Evolutionary conservation across 257 asterid species (phyloP), one percentile per base, ranked within the genome.

Genomic region (Jacaranda copaia): DNA sequence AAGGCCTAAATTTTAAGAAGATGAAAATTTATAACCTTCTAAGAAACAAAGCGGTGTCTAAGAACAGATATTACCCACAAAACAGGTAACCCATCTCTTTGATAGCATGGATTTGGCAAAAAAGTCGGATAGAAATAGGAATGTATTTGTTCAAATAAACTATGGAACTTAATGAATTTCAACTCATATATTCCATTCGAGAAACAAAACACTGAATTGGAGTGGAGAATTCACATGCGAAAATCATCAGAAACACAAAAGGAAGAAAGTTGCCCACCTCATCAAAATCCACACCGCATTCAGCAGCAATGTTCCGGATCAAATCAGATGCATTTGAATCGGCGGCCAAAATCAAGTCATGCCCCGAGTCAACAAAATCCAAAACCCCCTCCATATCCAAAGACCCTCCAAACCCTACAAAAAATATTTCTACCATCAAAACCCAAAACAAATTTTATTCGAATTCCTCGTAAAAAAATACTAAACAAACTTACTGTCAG

Each of bases 341-440:
- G 3, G 92, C 97, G 7, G 97, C 91, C 85, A 92, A 74, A 79
- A 92, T 86, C 89, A 90, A 80, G 80, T 92, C 97, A 83, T 81
- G 93, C 12, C 97, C 97, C 0, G 97, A 90, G 84, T 92, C 96
- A 84, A 90, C 92, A 73, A 92, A 92, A 72, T 89, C 92, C 87
- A 92, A 66, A 70, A 92, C 85, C 49, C 89, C 93, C 80, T 89
- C 89, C 84, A 86, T 70, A 81, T 89, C 93, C 89, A 92, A 87
- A 35, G 94, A 83, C 67, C 97, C 97, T 66, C 97, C 96, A 76
- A 90, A 84, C 78, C 91, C 97, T 90, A 59, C 25, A 76, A 59
- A 70, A 32, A 75, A 56, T 57, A 25, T 42, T 38, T 48, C 79
- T 56, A n/a, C 48, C 15, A 39, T 77, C 81, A 84, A 62, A 72